Base-by-base conservation (phyloP, 129 eudicot genomes). In the Centaurea solstitialis region DNA sequence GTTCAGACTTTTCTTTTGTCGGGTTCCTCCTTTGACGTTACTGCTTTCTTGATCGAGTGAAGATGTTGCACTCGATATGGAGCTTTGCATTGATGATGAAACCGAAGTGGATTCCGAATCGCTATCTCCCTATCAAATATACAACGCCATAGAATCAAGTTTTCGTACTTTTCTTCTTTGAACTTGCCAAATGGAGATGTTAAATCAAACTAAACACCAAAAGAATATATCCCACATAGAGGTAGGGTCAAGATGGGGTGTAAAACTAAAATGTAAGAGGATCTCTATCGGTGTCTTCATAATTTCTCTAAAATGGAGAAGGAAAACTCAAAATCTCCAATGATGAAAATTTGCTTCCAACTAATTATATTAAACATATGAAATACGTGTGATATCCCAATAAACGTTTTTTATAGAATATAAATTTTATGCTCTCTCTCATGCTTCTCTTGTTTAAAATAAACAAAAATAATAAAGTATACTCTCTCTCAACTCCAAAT, bases 61-160 rank as follows among this genome's bases (percentile, higher is more conserved):
- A 75, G 82, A 69, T 65, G 70, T 41, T 28, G 66, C 68, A 43
- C 84, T 79, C 11, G 77, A 80, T 30, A 76, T 68, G 10, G 93
- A 86, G 82, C 89, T 84, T 76, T 79, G 76, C 69, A 80, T 82
- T 65, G 90, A 90, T 70, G 91, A 89, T 76, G 82, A 78, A 39
- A 76, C 75, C 15, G 90, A 87, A 64, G 67, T 73, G 9, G 87
- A 89, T 83, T 90, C 97, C 45, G 82, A 79, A 75, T 90, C 96
- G 79, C 87, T 86, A 68, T 84, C 94, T 70, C 82, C 93, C 92
- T 88, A 85, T 70, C 30, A 30, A 8, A 82, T 40, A 82, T 40
- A 76, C 43, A 17, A 39, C 10, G 59, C 50, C 5, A 80, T 45
- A 41, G 38, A 18, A 23, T 81, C 57, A 74, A 81, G 22, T 74